Conservation (phyloP, 345 rosid species). For the Theobroma cacao region DNA sequence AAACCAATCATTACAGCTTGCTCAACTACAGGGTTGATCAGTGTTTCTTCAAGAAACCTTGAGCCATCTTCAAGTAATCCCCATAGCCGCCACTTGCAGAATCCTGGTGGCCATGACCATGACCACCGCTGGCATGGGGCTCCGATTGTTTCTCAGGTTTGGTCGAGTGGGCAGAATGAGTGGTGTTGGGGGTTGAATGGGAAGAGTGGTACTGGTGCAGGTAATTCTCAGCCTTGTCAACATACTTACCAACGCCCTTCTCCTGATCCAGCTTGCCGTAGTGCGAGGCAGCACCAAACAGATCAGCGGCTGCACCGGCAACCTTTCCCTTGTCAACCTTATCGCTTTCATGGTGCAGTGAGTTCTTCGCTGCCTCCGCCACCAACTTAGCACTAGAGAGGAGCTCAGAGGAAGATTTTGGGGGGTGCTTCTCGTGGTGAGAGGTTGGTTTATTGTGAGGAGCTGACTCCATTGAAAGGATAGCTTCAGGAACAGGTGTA, state of each 20-base stretch:
- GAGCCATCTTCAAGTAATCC: conserved; percentile 52
- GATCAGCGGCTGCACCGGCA: conserved; percentile 61
- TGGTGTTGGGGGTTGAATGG: neutral
- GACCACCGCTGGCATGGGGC: neutral
- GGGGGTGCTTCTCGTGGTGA: neutral
- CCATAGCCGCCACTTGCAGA: conserved; percentile 46
- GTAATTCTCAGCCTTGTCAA: neutral
- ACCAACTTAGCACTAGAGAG: conserved; percentile 61
- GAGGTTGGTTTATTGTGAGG: neutral
- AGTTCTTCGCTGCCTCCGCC: conserved; percentile 50
- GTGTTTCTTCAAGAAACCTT: conserved; percentile 46
- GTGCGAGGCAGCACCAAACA: conserved; percentile 54
- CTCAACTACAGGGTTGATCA: neutral
- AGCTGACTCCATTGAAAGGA: neutral
- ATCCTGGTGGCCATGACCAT: neutral
- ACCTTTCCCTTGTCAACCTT: conserved; percentile 54
- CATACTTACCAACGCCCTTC: neutral
- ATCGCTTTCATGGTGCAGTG: conserved; percentile 36
- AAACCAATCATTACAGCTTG: neutral
- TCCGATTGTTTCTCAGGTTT: neutral
- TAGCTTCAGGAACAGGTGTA: neutral
- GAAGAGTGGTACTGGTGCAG: neutral
- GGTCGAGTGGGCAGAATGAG: neutral
- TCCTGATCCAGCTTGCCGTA: neutral
- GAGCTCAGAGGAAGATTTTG: conserved; percentile 50